Evolutionary conservation across 176 grass and related monocot genomes (phyloP), one percentile per base, ranked within the genome.

Genomic region (Hordeum marinum): DNA sequence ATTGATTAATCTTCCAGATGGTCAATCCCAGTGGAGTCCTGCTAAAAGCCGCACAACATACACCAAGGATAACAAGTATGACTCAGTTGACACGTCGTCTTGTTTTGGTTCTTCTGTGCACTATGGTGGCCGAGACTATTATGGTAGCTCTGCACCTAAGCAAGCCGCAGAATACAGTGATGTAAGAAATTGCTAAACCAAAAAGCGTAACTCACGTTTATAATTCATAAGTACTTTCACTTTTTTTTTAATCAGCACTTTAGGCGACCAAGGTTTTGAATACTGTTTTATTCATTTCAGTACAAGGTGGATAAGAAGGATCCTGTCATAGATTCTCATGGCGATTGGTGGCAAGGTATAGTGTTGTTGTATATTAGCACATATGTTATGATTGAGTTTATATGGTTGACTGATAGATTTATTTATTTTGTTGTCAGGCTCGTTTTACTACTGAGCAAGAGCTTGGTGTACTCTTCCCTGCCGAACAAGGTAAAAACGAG

Each of bases 281-380:
- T 78, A 42, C 17, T 62, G 18, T 80, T 71, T 83, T 66, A 63
- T 75, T 36, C 68, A 46, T 79, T 87, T 68, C 83, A 91, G 93
- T 80, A 98, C 57, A 88, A 88, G 84, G 86, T 12, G 34, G 88
- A 89, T 78, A 82, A 82, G 54, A 90, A 94, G 61, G 93, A 94
- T 62, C 89, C 85, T 18, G 78, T 80, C 9, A 32, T 54, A 59
- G 96, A 92, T 85, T 96, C 91, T 72, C 92, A 94, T 84, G 96
- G 96, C 7, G 90, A 98, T 80, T 96, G 96, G 96, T 96, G 96
- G 93, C 96, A 96, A 98, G 96, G 93, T 98, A 95, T 81, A 63
- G 6, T 11, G 11, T 27, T 17, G 62, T 55, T 64, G 12, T 79
- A 36, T 79, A 59, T 41, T 36, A n/a, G 50, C 62, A 68, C 4